These are phyloP conservation scores for Tulasnella sp. DNA, from an alignment of 768 basidiomycete species.

Conservation along the genomic window DNA sequence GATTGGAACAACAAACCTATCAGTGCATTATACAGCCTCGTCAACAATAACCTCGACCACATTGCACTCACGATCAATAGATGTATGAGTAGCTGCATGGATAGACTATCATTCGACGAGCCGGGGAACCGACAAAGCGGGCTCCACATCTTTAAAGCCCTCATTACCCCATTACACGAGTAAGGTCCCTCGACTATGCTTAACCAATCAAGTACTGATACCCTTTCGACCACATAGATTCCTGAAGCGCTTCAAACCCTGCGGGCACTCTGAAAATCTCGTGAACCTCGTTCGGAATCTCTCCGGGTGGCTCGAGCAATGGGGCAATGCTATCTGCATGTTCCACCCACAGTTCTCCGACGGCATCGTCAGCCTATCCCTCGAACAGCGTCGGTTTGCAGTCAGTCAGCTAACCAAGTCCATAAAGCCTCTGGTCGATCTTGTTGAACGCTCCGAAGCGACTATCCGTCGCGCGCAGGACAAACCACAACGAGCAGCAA, in stretches of 20 bases:
- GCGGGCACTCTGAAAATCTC: slow-evolving; percentile 34
- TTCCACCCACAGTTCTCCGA: slow-evolving; percentile 31
- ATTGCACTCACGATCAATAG: background rate
- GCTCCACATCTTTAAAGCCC: slow-evolving; percentile 34
- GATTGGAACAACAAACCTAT: too few relatives aligned
- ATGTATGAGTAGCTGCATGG: background rate
- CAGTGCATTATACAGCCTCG: background rate
- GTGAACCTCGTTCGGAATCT: slow-evolving; percentile 33
- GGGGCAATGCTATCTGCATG: slow-evolving; percentile 24
- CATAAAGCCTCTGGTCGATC: background rate
- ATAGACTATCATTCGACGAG: background rate
- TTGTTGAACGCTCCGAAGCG: slow-evolving; percentile 38
- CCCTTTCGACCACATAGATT: slow-evolving; percentile 27
- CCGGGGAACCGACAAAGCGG: slow-evolving; percentile 28
- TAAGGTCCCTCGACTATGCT: slow-evolving; percentile 22
- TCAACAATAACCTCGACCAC: background rate
- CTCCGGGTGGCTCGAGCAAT: slow-evolving; percentile 41
- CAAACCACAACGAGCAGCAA: background rate
- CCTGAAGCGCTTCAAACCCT: slow-evolving; percentile 47
- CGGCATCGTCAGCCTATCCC: slow-evolving; percentile 26
- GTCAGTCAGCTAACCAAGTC: slow-evolving; percentile 26
- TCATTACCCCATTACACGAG: slow-evolving; percentile 42
- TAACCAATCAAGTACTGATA: too few relatives aligned
- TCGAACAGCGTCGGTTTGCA: slow-evolving; percentile 29
- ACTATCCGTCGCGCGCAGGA: slow-evolving; percentile 4